These are phyloP conservation scores for Stipa capillata DNA, from an alignment of 176 grass and related monocot genomes.

Conservation along the genomic window DNA sequence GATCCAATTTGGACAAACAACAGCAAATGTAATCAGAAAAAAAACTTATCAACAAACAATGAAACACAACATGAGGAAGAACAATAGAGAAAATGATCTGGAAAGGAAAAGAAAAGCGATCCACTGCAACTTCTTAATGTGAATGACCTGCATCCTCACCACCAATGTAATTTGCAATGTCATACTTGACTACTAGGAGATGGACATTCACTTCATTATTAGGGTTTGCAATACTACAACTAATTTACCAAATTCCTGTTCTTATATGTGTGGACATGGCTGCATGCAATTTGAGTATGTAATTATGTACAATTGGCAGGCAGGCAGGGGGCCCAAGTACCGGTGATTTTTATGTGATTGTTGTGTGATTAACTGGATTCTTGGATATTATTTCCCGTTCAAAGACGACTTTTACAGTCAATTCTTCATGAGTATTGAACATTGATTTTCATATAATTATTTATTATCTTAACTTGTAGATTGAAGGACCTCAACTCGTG, in stretches of 20 bases:
- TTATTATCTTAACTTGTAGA: slow-evolving; percentile 22
- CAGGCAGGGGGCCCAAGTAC: not conserved
- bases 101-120: not conserved
- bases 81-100: not conserved
- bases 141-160: not conserved
- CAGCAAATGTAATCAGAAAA: not conserved
- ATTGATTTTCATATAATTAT: slow-evolving; percentile 12
- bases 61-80: not conserved
- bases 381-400: not conserved
- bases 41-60: not conserved
- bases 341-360: not conserved
- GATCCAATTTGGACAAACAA: not conserved
- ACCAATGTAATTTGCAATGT: not conserved
- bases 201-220: not conserved
- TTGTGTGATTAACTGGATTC: not conserved
- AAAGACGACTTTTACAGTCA: not conserved
- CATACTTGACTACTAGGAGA: slow-evolving; percentile 2
- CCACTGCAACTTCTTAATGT: not conserved
- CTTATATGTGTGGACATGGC: not conserved
- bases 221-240: not conserved
- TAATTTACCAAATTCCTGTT: not conserved
- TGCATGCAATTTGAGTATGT: not conserved
- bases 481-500: slow-evolving; percentile 74
- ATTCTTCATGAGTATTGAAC: not conserved
- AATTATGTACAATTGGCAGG: not conserved